These are phyloP conservation scores for Ophiocordyceps robertsii DNA, from an alignment of 2,329 filamentous ascomycete genomes.

Conservation along the genomic window DNA sequence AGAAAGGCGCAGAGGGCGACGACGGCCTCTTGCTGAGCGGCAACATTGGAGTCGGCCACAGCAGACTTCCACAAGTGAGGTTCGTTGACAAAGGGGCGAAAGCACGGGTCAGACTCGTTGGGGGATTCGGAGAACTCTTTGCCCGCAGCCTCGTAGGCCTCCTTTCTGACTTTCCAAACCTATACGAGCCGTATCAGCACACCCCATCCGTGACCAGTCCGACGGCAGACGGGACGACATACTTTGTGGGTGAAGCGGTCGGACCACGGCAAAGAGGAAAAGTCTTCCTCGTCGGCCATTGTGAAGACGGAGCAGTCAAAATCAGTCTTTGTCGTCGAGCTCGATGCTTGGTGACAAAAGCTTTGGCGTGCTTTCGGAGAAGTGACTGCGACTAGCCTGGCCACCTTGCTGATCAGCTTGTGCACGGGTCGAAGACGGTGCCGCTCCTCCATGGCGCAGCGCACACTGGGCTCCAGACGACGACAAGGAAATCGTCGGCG, in stretches of 20 bases:
- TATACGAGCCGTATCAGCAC: conserved; percentile 15
- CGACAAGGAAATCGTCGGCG: not conserved
- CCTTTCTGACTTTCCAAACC: conserved; percentile 96
- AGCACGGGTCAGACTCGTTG: conserved; percentile 73
- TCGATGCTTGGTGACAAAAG: conserved; percentile 5
- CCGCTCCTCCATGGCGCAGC: conserved; percentile 1
- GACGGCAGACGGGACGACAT: conserved; percentile 5
- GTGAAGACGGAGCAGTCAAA: conserved; percentile 9
- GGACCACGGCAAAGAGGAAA: conserved; percentile 60
- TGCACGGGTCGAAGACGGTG: conserved; percentile 5
- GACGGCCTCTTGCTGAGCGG: conserved; percentile 87
- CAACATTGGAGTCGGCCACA: conserved; percentile 89
- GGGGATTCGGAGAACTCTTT: conserved; percentile 77
- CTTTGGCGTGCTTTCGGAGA: conserved; percentile 1
- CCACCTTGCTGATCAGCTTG: conserved; percentile 18
- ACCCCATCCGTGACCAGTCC: not conserved
- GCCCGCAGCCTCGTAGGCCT: conserved; percentile 82
- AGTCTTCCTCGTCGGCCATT: conserved; percentile 85
- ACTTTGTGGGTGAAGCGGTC: conserved; percentile 80
- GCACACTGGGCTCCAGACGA: not conserved
- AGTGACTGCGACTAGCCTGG: conserved; percentile 7
- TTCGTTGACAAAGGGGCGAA: conserved; percentile 78
- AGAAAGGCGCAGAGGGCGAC: conserved; percentile 81
- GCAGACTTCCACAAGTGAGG: conserved; percentile 81
- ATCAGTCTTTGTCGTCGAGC: conserved; percentile 5